Conservation (phyloP, 257 asterid species). For the Voacanga thouarsii region DNA sequence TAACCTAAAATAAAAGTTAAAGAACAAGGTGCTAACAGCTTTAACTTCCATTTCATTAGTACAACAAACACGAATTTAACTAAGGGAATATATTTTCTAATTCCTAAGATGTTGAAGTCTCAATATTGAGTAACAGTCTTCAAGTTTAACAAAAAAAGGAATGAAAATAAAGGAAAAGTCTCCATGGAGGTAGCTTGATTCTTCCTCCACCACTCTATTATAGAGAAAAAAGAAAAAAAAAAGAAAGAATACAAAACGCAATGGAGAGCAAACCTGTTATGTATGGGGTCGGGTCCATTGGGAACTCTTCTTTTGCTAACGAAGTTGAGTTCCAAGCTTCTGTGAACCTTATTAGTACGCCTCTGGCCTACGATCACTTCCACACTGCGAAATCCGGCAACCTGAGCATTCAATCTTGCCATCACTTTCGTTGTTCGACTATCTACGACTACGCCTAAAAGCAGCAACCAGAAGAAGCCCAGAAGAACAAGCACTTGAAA, state of each 20-base stretch:
- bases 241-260: neutral
- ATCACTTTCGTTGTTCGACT: neutral
- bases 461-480: constrained; percentile 34
- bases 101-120: neutral
- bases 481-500: constrained; percentile 30
- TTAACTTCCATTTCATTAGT: too few species aligned
- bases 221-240: too few species aligned
- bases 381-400: neutral
- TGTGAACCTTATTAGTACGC: constrained; percentile 6
- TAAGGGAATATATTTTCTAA: too few species aligned
- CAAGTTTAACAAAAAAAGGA: too few species aligned
- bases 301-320: constrained; percentile 71
- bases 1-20: too few species aligned
- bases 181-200: neutral
- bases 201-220: neutral
- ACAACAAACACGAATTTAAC: neutral
- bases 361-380: neutral
- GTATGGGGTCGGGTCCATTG: constrained; percentile 88
- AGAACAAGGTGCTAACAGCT: too few species aligned
- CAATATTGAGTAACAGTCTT: too few species aligned
- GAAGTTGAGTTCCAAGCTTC: constrained; percentile 34
- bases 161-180: too few species aligned
- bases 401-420: constrained; percentile 13
- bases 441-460: constrained; percentile 25
- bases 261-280: constrained; percentile 54